Conservation (phyloP, 345 rosid species). For the Arabidopsis thaliana region DNA sequence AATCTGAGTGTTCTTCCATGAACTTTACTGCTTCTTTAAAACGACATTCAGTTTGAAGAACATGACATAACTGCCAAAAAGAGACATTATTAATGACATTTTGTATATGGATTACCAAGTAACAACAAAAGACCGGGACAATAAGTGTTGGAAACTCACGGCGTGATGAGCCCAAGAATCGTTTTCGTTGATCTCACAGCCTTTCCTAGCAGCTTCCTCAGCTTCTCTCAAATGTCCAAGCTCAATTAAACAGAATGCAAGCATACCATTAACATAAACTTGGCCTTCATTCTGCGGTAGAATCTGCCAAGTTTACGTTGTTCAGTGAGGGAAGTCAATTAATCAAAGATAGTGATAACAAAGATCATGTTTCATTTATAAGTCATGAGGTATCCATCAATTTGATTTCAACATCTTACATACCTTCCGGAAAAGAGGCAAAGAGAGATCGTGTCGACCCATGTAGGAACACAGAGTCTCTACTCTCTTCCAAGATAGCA, state of each 20-base stretch:
- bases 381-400: background rate
- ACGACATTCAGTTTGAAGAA: slow-evolving; percentile 71
- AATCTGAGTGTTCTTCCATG: slow-evolving; percentile 73
- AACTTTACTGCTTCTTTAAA: slow-evolving; percentile 79
- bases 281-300: slow-evolving; percentile 59
- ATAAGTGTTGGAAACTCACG: slow-evolving; percentile 50
- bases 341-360: background rate
- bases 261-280: slow-evolving; percentile 77
- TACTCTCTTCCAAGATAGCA: slow-evolving; percentile 74
- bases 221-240: slow-evolving; percentile 72
- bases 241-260: slow-evolving; percentile 82
- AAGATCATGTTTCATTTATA: background rate
- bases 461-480: slow-evolving; percentile 75
- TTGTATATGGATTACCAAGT: background rate
- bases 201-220: slow-evolving; percentile 79
- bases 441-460: slow-evolving; percentile 70
- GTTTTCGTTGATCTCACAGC: slow-evolving; percentile 63
- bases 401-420: slow-evolving; percentile 11
- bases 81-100: no score
- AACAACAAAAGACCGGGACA: background rate
- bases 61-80: slow-evolving; percentile 73
- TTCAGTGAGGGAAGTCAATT: background rate
- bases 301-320: slow-evolving; percentile 51
- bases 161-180: slow-evolving; percentile 87
- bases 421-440: slow-evolving; percentile 70